Percentiles rank a stretch among this genome's conserved stretches.
phyloP scores from a whole-genome alignment of 2,329 filamentous ascomycete genomes.

The Sarocladium strictum region DNA sequence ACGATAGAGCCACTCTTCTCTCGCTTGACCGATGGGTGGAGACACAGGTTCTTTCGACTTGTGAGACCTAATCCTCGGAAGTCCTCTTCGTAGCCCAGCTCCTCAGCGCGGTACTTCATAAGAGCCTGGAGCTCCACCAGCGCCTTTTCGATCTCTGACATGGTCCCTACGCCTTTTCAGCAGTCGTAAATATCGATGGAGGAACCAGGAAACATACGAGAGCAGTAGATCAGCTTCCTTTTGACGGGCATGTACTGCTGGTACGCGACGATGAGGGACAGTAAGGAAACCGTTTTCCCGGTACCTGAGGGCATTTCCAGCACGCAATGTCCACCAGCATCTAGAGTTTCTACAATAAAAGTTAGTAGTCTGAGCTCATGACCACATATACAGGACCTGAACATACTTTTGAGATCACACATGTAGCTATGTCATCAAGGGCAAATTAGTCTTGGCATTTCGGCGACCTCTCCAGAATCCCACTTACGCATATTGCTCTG shows the following conservation, averaged over 20 bases:
- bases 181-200: background rate
- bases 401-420: conserved; percentile 50
- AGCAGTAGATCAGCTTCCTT: conserved; percentile 97
- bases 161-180: conserved; percentile 57
- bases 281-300: conserved; percentile 90
- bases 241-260: conserved; percentile 91
- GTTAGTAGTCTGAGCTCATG: too few relatives aligned
- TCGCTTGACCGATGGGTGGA: conserved; percentile 91
- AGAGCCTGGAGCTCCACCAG: conserved; percentile 82
- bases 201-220: conserved; percentile 46
- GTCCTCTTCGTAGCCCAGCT: conserved; percentile 87
- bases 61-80: conserved; percentile 89
- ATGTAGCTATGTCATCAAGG: conserved; percentile 38
- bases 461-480: background rate
- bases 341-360: conserved; percentile 81
- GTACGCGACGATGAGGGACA: conserved; percentile 94
- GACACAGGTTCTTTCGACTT: conserved; percentile 93
- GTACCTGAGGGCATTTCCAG: conserved; percentile 99
- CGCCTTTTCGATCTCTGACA: conserved; percentile 99
- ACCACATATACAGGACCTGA: too few relatives aligned
- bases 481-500: conserved; percentile 51
- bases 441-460: background rate
- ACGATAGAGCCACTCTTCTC: conserved; percentile 95
- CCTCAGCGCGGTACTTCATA: conserved; percentile 89
- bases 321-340: conserved; percentile 91